Conservation (phyloP, 2,329 filamentous ascomycete species). For the Diplodia sapinea region DNA sequence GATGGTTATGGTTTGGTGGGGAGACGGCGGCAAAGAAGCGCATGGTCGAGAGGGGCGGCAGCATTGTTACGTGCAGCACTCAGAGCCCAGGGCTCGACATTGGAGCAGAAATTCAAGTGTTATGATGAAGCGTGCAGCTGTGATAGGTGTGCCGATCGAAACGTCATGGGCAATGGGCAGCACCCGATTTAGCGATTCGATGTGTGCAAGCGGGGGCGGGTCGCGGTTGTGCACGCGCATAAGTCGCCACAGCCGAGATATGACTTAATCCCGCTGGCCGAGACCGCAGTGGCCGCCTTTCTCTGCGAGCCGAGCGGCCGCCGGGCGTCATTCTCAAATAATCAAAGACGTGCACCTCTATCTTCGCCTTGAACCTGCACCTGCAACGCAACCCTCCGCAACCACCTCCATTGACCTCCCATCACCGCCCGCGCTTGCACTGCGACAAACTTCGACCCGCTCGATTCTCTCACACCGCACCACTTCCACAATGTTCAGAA, state of each 20-base stretch:
- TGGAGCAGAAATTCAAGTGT: neutral
- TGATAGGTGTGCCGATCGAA: conserved; percentile 21
- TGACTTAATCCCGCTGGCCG: conserved; percentile 31
- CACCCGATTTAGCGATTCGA: conserved; percentile 23
- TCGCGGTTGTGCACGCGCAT: conserved; percentile 29
- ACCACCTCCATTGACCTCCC: conserved; percentile 34
- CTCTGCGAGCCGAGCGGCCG: conserved; percentile 18
- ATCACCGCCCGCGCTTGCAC: conserved; percentile 31
- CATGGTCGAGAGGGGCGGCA: conserved; percentile 2
- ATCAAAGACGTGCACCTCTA: conserved; percentile 29
- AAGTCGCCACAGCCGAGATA: conserved; percentile 31
- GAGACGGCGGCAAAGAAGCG: conserved; percentile 5
- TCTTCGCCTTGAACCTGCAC: conserved; percentile 31
- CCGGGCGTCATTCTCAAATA: conserved; percentile 32
- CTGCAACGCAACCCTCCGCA: conserved; percentile 31
- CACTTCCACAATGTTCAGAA: conserved; percentile 60
- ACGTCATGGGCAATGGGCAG: conserved; percentile 17
- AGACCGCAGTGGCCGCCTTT: conserved; percentile 30
- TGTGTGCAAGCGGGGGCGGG: neutral
- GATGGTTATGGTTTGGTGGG: conserved; percentile 8
- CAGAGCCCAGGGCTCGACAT: neutral
- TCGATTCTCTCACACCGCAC: conserved; percentile 25
- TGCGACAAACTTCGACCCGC: conserved; percentile 26
- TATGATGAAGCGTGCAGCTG: neutral
- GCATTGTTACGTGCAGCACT: neutral